Evolutionary conservation across 2,329 filamentous ascomycete species (phyloP).

Genomic region (Stachybotrys echinatus): DNA sequence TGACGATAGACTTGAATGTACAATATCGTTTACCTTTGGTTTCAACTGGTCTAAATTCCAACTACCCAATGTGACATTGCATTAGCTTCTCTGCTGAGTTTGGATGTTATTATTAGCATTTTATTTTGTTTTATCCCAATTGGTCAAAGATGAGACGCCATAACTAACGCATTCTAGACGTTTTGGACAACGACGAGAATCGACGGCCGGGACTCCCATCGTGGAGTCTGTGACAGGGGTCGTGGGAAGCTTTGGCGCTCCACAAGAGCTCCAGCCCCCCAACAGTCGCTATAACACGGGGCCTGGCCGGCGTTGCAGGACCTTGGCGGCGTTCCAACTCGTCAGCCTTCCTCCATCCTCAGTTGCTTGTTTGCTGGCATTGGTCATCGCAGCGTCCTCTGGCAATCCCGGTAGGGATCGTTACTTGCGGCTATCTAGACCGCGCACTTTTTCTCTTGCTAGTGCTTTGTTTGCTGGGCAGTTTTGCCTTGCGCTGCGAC

Average conservation of each 20-base stretch:
- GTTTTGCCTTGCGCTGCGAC: background rate
- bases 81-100: too few relatives aligned
- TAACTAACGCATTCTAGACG: too few relatives aligned
- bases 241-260: background rate
- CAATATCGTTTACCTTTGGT: constrained; percentile 11
- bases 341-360: background rate
- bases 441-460: background rate
- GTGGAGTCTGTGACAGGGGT: background rate
- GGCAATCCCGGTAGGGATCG: background rate
- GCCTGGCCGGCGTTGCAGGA: background rate
- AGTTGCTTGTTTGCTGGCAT: background rate
- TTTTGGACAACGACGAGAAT: too few relatives aligned
- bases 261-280: background rate
- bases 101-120: too few relatives aligned
- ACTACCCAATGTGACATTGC: too few relatives aligned
- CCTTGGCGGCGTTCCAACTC: background rate
- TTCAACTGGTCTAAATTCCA: too few relatives aligned
- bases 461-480: background rate
- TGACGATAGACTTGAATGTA: constrained; percentile 14
- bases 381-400: background rate
- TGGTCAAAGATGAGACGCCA: too few relatives aligned
- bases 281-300: background rate
- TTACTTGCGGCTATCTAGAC: too few relatives aligned
- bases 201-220: background rate
- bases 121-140: too few relatives aligned